Percentiles rank a stretch among this genome's conserved stretches.
These are phyloP conservation scores for Saprolegnia diclina DNA, from an alignment of 352 stramenopile species.

Conservation along the genomic window DNA sequence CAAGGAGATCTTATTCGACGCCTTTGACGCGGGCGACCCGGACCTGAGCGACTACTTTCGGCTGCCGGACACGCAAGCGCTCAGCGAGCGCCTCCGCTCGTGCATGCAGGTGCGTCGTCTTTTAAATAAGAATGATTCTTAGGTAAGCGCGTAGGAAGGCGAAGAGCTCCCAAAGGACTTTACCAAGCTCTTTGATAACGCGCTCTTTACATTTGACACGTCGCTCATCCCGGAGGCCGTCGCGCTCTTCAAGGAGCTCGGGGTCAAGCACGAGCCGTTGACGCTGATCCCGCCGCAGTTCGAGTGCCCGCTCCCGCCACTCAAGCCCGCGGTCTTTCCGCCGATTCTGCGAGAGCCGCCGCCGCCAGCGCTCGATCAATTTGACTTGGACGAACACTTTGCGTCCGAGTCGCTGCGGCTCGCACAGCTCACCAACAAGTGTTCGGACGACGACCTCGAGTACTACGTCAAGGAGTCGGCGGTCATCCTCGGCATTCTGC, in stretches of 20 bases:
- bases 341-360: slow-evolving; percentile 86
- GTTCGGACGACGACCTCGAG: slow-evolving; percentile 90
- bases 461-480: slow-evolving; percentile 92
- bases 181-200: slow-evolving; percentile 90
- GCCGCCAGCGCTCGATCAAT: slow-evolving; percentile 91
- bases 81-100: slow-evolving; percentile 88
- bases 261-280: slow-evolving; percentile 93
- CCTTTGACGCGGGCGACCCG: slow-evolving; percentile 68
- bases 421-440: slow-evolving; percentile 94
- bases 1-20: slow-evolving; percentile 55
- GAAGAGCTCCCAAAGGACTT: slow-evolving; percentile 94
- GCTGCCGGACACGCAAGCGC: slow-evolving; percentile 90
- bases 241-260: slow-evolving; percentile 85
- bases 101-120: slow-evolving; percentile 72
- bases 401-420: slow-evolving; percentile 88
- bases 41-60: slow-evolving; percentile 86
- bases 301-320: slow-evolving; percentile 88
- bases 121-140: slow-evolving; percentile 1
- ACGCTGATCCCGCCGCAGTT: slow-evolving; percentile 93
- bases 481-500: slow-evolving; percentile 86
- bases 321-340: slow-evolving; percentile 92
- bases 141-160: slow-evolving; percentile 43
- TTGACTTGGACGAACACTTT: slow-evolving; percentile 97
- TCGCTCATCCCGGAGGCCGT: slow-evolving; percentile 92
- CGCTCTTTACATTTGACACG: slow-evolving; percentile 93